A percentile compares a stretch with the other conserved stretches of the same genome.
Conservation (phyloP, 176 grass and related monocot species). For the Melocanna baccifera region DNA sequence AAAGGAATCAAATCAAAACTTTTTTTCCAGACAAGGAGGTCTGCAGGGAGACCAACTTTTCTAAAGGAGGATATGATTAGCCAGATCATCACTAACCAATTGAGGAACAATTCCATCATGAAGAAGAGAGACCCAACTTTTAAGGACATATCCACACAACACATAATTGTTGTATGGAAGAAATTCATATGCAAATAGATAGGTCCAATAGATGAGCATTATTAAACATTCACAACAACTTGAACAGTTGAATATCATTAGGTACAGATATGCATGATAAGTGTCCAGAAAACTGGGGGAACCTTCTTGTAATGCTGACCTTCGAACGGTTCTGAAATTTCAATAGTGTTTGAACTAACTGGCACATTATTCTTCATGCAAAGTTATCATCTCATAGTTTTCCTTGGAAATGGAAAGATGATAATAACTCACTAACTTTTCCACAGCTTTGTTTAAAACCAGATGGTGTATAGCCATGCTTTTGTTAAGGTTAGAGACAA, state of each 20-base stretch:
- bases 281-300: not conserved
- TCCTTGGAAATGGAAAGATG: not conserved
- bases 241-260: not conserved
- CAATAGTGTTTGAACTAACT: not conserved
- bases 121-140: not conserved
- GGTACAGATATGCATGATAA: not conserved
- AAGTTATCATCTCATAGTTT: not conserved
- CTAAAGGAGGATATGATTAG: not conserved
- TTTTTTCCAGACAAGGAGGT: slow-evolving; percentile 10
- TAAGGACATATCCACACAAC: not conserved
- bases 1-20: not conserved
- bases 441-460: not conserved
- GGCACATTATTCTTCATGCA: not conserved
- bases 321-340: not conserved
- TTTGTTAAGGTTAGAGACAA: not conserved
- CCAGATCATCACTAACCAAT: not conserved
- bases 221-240: not conserved
- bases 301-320: not conserved
- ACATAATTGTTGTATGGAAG: not conserved
- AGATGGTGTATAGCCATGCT: not conserved
- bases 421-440: not conserved
- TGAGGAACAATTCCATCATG: not conserved
- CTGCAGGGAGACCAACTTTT: not conserved
- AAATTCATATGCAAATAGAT: not conserved
- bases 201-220: not conserved